phyloP scores from a whole-genome alignment of 202 grass and related monocot species.

The Saccharum hybrid region DNA sequence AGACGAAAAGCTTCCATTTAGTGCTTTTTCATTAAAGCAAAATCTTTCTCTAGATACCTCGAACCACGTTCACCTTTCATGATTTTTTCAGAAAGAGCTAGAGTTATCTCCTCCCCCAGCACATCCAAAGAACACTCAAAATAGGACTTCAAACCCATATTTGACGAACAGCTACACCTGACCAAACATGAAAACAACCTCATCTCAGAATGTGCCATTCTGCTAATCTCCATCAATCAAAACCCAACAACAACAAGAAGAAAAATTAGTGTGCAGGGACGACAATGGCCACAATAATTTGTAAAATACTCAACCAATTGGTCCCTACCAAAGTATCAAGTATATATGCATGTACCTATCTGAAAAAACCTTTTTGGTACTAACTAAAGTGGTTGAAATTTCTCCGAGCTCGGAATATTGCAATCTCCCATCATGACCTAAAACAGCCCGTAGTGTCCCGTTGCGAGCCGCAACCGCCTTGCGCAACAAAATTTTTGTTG shows the following conservation, averaged over 20 bases:
- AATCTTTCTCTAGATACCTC: background rate
- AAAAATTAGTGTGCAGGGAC: background rate
- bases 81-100: background rate
- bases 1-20: background rate
- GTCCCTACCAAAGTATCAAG: conserved; percentile 26
- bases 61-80: conserved; percentile 1
- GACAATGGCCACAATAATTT: conserved; percentile 34
- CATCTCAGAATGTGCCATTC: conserved; percentile 6
- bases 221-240: background rate
- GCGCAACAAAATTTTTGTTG: too few relatives aligned
- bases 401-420: conserved; percentile 1
- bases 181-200: conserved; percentile 44
- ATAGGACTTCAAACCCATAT: conserved; percentile 4
- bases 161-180: conserved; percentile 23
- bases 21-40: background rate
- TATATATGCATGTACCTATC: conserved; percentile 13
- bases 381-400: conserved; percentile 15
- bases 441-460: background rate
- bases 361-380: conserved; percentile 6
- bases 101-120: background rate
- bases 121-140: conserved; percentile 7
- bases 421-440: conserved; percentile 2
- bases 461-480: background rate
- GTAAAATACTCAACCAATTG: conserved; percentile 32
- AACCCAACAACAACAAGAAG: background rate